Percentiles rank a stretch among this genome's conserved stretches.
phyloP scores from a whole-genome alignment of 306 rosid species.

The Carpinus fangiana region DNA sequence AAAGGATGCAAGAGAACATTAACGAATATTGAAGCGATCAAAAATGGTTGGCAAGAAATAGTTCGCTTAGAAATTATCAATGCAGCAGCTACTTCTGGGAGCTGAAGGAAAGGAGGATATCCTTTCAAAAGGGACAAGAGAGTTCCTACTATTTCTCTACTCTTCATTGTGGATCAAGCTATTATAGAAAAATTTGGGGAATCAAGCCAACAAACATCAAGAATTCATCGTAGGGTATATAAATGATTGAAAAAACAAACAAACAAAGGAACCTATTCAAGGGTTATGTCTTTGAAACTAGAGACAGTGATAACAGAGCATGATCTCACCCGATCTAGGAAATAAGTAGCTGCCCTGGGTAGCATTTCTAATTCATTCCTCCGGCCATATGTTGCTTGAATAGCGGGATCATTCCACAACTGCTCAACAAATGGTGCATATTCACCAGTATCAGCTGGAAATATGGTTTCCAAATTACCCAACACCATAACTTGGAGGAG shows the following conservation, averaged over 20 bases:
- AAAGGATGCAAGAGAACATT: not conserved
- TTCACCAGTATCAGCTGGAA: slow-evolving; percentile 55
- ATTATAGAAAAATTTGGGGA: not conserved
- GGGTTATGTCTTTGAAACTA: not conserved
- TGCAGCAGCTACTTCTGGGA: not conserved
- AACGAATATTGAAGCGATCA: not conserved
- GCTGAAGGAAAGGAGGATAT: not conserved
- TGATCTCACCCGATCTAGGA: slow-evolving; percentile 62
- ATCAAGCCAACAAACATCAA: not conserved
- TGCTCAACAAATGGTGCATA: slow-evolving; percentile 61
- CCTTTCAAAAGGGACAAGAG: not conserved
- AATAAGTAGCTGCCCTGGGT: slow-evolving; percentile 66
- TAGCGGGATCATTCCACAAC: slow-evolving; percentile 75
- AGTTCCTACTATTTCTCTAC: not conserved
- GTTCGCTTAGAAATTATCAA: not conserved
- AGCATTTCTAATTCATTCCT: slow-evolving; percentile 69
- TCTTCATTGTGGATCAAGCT: not conserved
- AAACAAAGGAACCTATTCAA: not conserved
- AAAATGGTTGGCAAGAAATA: not conserved
- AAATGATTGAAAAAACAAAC: not conserved
- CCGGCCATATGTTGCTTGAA: slow-evolving; percentile 66
- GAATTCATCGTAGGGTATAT: not conserved
- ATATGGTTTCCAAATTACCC: slow-evolving; percentile 55
- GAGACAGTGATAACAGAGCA: slow-evolving; percentile 16
- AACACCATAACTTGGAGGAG: slow-evolving; percentile 51